These are phyloP conservation scores for Saposhnikovia divaricata DNA, from an alignment of 129 eudicot genomes.

Conservation along the genomic window DNA sequence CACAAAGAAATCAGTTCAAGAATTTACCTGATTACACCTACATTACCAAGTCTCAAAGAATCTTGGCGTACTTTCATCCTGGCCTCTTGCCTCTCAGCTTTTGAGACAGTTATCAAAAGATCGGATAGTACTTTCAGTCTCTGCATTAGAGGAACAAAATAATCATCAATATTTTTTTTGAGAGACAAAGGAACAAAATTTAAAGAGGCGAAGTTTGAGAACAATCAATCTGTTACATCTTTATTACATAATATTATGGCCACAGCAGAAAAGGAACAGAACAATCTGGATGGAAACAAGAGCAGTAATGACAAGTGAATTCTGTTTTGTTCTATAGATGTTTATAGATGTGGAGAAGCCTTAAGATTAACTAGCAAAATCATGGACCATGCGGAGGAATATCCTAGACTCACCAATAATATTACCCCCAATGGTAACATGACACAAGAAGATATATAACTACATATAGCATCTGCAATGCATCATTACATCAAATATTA, in stretches of 20 bases:
- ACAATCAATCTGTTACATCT: neutral
- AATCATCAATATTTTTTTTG: neutral
- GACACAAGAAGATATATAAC: neutral
- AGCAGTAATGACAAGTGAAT: neutral
- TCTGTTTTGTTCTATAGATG: neutral
- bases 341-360: neutral
- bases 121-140: slow-evolving; percentile 85
- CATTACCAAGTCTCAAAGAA: slow-evolving; percentile 92
- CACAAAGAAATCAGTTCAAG: neutral
- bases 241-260: neutral
- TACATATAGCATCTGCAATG: neutral
- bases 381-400: neutral
- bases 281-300: neutral
- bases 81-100: slow-evolving; percentile 99
- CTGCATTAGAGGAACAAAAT: slow-evolving; percentile 37
- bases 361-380: neutral
- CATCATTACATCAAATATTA: neutral
- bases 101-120: slow-evolving; percentile 82
- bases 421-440: neutral
- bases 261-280: neutral
- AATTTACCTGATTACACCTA: slow-evolving; percentile 79
- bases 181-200: neutral
- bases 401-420: neutral
- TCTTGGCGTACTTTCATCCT: slow-evolving; percentile 92
- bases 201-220: neutral